Conservation (phyloP, 768 basidiomycete genomes). For the Xanthoconium purpureum region DNA sequence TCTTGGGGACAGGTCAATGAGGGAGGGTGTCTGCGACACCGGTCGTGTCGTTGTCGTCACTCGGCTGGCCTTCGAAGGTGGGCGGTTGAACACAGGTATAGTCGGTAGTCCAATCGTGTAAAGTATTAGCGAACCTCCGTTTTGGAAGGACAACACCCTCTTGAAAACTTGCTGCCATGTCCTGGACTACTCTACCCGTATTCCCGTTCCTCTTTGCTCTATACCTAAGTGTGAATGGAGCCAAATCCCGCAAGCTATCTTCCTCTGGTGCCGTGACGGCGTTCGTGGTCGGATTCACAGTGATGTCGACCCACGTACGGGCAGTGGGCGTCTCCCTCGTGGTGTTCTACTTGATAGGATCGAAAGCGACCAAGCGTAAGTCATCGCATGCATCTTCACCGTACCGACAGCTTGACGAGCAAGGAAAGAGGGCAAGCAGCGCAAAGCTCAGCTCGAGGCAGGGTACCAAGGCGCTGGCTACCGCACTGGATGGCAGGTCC, state of each 20-base stretch:
- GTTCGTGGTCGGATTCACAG: constrained; percentile 68
- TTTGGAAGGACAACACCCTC: neutral
- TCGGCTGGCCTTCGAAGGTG: constrained; percentile 22
- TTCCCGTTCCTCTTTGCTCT: constrained; percentile 48
- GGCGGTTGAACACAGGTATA: constrained; percentile 8
- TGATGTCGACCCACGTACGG: constrained; percentile 64
- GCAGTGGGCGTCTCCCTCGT: constrained; percentile 67
- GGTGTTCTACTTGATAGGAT: constrained; percentile 76
- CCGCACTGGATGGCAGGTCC: constrained; percentile 74
- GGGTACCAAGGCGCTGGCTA: constrained; percentile 75
- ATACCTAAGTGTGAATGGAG: constrained; percentile 64
- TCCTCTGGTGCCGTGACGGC: constrained; percentile 75
- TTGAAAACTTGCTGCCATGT: constrained; percentile 7
- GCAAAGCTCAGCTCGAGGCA: constrained; percentile 75
- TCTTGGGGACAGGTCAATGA: constrained; percentile 40
- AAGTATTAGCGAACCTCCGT: neutral
- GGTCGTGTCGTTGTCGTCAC: constrained; percentile 20
- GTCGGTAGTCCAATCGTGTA: too few relatives aligned
- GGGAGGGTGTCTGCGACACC: constrained; percentile 18
- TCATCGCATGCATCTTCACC: neutral
- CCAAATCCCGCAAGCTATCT: constrained; percentile 71
- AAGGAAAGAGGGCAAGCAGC: constrained; percentile 61
- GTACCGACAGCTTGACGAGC: neutral
- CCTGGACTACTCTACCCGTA: constrained; percentile 32
- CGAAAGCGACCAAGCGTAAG: constrained; percentile 79